Percentiles rank a stretch among this genome's conserved stretches.
phyloP scores from a whole-genome alignment of 2,329 filamentous ascomycete species.

The Elsinoe ampelina region DNA sequence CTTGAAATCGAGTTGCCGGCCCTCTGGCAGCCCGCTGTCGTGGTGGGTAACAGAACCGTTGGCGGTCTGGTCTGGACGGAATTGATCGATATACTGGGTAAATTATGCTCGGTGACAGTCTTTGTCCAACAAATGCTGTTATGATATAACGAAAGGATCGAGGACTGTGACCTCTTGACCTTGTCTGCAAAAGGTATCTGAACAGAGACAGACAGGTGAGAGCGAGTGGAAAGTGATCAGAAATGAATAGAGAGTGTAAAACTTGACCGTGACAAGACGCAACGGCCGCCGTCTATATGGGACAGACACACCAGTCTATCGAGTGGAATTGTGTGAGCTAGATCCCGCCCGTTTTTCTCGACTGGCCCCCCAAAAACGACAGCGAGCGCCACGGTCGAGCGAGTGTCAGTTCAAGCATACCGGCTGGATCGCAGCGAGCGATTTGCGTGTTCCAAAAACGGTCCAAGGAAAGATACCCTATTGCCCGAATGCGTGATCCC shows the following conservation, averaged over 20 bases:
- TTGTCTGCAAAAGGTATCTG: background rate
- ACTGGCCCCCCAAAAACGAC: conserved; percentile 5
- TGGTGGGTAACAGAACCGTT: conserved; percentile 12
- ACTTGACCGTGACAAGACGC: conserved; percentile 10
- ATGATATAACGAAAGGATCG: conserved; percentile 2
- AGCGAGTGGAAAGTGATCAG: conserved; percentile 1
- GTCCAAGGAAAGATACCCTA: background rate
- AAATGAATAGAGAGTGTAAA: conserved; percentile 7
- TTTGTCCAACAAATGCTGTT: too few species aligned
- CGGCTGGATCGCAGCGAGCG: conserved; percentile 8
- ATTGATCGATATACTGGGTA: conserved; percentile 10
- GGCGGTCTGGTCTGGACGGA: background rate
- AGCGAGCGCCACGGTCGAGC: background rate
- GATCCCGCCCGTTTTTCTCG: conserved; percentile 9
- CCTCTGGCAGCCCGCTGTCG: conserved; percentile 10
- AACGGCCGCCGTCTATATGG: conserved; percentile 15
- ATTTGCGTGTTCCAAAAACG: conserved; percentile 8
- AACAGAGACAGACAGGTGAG: background rate
- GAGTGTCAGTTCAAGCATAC: background rate
- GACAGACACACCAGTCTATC: conserved; percentile 2
- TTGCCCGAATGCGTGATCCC: conserved; percentile 3
- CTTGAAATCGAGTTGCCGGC: conserved; percentile 9
- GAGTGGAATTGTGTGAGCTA: conserved; percentile 12
- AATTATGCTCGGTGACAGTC: background rate
- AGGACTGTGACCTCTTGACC: conserved; percentile 2